Conservation (phyloP, 345 rosid genomes). For the Tarenaya hassleriana region DNA sequence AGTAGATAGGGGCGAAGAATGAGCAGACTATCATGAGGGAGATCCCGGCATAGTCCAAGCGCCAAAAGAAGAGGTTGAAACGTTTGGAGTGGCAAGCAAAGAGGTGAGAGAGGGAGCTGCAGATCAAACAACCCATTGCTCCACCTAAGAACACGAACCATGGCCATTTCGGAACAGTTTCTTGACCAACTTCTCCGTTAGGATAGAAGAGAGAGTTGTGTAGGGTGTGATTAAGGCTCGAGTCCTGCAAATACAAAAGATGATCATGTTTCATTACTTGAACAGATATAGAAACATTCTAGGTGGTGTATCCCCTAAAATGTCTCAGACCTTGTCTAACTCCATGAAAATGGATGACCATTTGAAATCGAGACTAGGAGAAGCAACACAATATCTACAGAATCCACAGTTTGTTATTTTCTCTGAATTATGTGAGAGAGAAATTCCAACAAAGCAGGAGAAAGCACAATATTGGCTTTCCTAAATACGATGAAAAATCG, state of each 20-base stretch:
- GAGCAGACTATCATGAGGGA: conserved; percentile 83
- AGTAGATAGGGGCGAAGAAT: conserved; percentile 88
- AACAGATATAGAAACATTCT: not conserved
- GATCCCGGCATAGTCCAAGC: conserved; percentile 86
- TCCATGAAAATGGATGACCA: too few relatives aligned
- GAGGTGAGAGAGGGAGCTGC: conserved; percentile 89
- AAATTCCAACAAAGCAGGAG: too few relatives aligned
- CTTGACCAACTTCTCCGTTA: conserved; percentile 12
- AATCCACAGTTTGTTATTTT: too few relatives aligned
- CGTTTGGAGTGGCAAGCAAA: conserved; percentile 80
- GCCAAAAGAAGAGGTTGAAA: conserved; percentile 85
- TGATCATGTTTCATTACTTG: conserved; percentile 6
- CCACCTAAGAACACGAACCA: conserved; percentile 81
- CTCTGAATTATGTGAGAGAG: too few relatives aligned
- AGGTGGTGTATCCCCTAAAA: too few relatives aligned
- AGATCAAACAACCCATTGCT: conserved; percentile 78
- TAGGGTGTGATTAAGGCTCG: conserved; percentile 13
- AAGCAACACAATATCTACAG: too few relatives aligned
- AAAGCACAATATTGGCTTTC: too few relatives aligned
- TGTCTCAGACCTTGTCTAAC: too few relatives aligned
- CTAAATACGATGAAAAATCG: too few relatives aligned
- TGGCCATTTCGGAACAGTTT: conserved; percentile 61
- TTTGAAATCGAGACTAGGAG: too few relatives aligned
- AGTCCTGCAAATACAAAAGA: conserved; percentile 4
- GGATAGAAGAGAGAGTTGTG: conserved; percentile 5